Evolutionary conservation across 768 basidiomycete genomes (phyloP).

Genomic region (Favolaschia claudopus): DNA sequence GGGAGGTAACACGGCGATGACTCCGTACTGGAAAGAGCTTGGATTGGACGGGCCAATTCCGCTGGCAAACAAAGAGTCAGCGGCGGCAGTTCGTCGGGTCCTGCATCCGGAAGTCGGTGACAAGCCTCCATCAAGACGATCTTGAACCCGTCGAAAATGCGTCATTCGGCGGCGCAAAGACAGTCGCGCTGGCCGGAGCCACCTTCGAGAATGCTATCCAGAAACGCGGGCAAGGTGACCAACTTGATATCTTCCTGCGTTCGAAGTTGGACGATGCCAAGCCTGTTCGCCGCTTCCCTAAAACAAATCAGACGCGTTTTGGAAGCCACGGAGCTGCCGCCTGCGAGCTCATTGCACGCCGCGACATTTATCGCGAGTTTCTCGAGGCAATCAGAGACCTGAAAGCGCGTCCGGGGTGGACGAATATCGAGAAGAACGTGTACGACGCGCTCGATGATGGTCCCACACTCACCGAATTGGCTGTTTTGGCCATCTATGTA

Average conservation of each 20-base stretch:
- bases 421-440: too few relatives aligned
- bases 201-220: conserved; percentile 1
- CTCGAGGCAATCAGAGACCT: too few relatives aligned
- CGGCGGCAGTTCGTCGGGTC: not conserved
- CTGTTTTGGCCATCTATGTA: conserved; percentile 22
- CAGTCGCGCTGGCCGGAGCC: not conserved
- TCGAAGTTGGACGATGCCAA: not conserved
- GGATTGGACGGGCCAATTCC: too few relatives aligned
- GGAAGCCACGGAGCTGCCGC: too few relatives aligned
- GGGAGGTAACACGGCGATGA: too few relatives aligned
- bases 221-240: conserved; percentile 16
- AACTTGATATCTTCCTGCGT: not conserved
- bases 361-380: too few relatives aligned
- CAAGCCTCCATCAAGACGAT: not conserved
- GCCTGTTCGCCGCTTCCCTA: not conserved
- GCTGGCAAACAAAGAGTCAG: too few relatives aligned
- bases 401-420: too few relatives aligned
- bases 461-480: conserved; percentile 30
- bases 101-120: too few relatives aligned
- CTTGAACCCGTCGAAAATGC: not conserved
- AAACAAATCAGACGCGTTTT: not conserved
- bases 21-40: too few relatives aligned
- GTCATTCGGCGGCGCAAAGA: conserved; percentile 9
- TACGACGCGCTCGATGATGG: conserved; percentile 25
- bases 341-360: too few relatives aligned